Evolutionary conservation across 768 basidiomycete genomes (phyloP), one percentile per base, ranked within the genome.

Genomic region (Lactifluus hygrophoroides): DNA sequence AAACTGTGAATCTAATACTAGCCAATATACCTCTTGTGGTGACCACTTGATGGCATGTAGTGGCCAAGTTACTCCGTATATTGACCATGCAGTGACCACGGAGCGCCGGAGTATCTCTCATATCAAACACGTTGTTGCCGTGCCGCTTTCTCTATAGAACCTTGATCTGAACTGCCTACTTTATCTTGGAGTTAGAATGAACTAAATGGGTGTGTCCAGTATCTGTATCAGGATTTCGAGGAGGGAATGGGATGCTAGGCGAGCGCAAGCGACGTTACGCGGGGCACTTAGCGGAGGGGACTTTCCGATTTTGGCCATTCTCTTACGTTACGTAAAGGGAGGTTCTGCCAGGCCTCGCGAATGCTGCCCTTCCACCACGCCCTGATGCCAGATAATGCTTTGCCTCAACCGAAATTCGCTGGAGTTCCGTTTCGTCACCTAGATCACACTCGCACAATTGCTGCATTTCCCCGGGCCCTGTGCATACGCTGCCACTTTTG

Each of bases 331-430:
- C 30, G 10, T 28, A 3, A 28, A 14, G 35, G 35, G 5, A 35
- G 35, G 11, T 32, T 17, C 19, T 32, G 21, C 28, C 5, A 17
- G 37, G 48, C 54, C 59, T 60, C 59, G 30, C 30, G 54, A 30
- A 51, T 35, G 38, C 59, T 19, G 43, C 43, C 44, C 59, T 42
- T 19, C 48, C 27, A 43, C 59, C 59, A 56, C 43, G 23, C 59
- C 23, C 40, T 46, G 43, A 51, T 51, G 9, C 28, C 14, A 28
- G 21, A 28, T 42, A 19, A 32, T 23, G n/a, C 17, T 44, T 23
- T 45, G 19, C 14, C 25, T 17, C 5, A n/a, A 19, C 32, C 28
- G 25, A 50, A 35, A 49, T 10, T 44, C 40, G 30, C 56, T 43
- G 21, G 17, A 56, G 14, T 5, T 43, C 46, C 35, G 38, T 35